Evolutionary conservation across 495 filamentous ascomycete genomes (phyloP), one percentile per base, ranked within the genome.

Genomic region (Apodospora peruviana): DNA sequence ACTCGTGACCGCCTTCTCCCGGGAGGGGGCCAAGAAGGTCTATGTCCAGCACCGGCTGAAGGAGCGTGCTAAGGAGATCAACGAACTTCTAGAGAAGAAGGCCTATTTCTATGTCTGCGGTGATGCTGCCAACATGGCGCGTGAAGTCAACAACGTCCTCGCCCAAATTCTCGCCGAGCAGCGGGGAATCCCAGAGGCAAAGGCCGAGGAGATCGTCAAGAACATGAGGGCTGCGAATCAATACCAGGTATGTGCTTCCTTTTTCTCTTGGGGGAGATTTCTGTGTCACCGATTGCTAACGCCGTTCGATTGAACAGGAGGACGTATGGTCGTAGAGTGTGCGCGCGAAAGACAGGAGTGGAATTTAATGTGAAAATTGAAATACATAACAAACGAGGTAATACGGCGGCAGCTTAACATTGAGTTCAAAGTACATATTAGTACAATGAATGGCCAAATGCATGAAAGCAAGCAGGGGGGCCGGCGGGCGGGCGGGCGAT

Each of bases 21-120:
- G 93, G 52, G 88, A 96, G 51, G 76, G 75, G 0, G 56, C 77
- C 25, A 72, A 89, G 66, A 99, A 99, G 74, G 87, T 99, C 27
- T 99, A 99, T 61, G 93, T 99, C 5, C 93, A 99, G 69, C 91
- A 99, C 68, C 77, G 87, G 50, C 76, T 99, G 48, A 80, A 85
- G 66, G 89, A 96, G 67, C 73, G 82, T 19, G 87, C 89, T 23
- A 76, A 84, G 44, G 81, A 95, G 53, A 78, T 99, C 70, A 93
- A 95, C 66, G 81, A 91, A 55, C 82, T 99, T 2, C 75, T 99
- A 10, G 74, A 87, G 61, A 69, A 84, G 56, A 88, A 96, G 64
- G 91, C 86, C 14, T 96, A 91, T 68, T 89, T 99, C 72, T 99
- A 99, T 64, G 93, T 99, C 27, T 99, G 93, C 61, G 93, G 93